phyloP scores from a whole-genome alignment of 2,329 filamentous ascomycete genomes.

The Colletotrichum graminicola region DNA sequence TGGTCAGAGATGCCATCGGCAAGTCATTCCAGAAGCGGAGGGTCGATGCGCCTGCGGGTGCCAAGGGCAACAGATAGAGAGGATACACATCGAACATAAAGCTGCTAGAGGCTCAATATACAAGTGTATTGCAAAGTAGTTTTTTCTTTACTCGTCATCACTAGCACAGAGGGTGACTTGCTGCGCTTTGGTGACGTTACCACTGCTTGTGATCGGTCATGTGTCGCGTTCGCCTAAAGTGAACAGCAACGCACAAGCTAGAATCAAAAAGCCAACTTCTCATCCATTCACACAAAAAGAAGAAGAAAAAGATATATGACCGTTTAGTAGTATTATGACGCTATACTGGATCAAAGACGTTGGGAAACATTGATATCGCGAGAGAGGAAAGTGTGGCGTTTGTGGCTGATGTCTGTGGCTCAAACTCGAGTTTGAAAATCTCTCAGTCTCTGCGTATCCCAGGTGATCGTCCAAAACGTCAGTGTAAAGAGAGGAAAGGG shows the following conservation, averaged over 20 bases:
- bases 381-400: background rate
- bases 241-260: background rate
- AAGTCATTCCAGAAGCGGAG: slow-evolving; percentile 73
- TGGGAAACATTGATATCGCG: background rate
- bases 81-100: background rate
- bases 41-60: slow-evolving; percentile 72
- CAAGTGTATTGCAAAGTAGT: background rate
- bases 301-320: background rate
- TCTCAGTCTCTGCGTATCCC: background rate
- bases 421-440: slow-evolving; percentile 6
- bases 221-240: background rate
- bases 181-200: background rate
- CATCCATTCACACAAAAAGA: background rate
- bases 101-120: background rate
- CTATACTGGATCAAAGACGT: background rate
- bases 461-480: background rate
- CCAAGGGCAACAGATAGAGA: slow-evolving; percentile 61
- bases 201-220: background rate
- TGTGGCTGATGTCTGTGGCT: slow-evolving; percentile 22
- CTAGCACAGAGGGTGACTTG: background rate
- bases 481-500: background rate
- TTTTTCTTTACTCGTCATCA: background rate
- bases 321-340: background rate
- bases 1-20: slow-evolving; percentile 84
- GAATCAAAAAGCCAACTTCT: too few relatives aligned